Evolutionary conservation across 371 early-diverging fungal genomes (phyloP), one percentile per base, ranked within the genome.

Genomic region (Umbelopsis sp.): DNA sequence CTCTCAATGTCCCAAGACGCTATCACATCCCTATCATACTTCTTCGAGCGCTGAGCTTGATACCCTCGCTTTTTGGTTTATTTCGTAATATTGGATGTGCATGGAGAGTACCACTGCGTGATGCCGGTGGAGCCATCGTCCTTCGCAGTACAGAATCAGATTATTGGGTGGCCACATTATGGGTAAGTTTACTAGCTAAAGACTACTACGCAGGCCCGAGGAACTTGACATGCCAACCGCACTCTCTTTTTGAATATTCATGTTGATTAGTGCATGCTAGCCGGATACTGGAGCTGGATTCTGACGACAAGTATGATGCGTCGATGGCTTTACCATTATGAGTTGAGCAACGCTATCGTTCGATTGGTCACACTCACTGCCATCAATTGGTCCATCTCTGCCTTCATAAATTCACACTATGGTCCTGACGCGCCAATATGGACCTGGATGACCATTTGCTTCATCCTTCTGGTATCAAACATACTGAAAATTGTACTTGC

Each of bases 271-370:
- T 87, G 86, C 63, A 53, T 81, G 63, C 72, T 88, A 6, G 82
- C 84, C 8, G 87, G 87, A 18, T 81, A 85, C 63, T 89, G 89
- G 87, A 86, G 85, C 67, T 86, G 81, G 75, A 83, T 84, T 63
- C 65, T 87, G 24, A 86, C 87, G 14, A 88, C 85, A 8, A 84
- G 86, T 69, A 81, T 88, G 80, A 70, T 86, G 65, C 81, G 81
- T 44, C 73, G 88, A 37, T 89, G 89, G 89, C 75, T 87, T 12
- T 80, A 79, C 65, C 82, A 85, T 69, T 89, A 89, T 57, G 87
- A 89, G 53, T 69, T 86, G 14, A 79, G 80, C 24, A 84, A 80
- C 50, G 84, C 86, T n/a, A 74, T 89, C 35, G 83, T 89, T 45
- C 86, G 89, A 0, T 76, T 87, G 18, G 81, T 87, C 38, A 87